Percentiles rank a stretch among this genome's conserved stretches.
Evolutionary conservation across 2,329 filamentous ascomycete genomes (phyloP).

Genomic region (Coniosporium tulheliwenetii): DNA sequence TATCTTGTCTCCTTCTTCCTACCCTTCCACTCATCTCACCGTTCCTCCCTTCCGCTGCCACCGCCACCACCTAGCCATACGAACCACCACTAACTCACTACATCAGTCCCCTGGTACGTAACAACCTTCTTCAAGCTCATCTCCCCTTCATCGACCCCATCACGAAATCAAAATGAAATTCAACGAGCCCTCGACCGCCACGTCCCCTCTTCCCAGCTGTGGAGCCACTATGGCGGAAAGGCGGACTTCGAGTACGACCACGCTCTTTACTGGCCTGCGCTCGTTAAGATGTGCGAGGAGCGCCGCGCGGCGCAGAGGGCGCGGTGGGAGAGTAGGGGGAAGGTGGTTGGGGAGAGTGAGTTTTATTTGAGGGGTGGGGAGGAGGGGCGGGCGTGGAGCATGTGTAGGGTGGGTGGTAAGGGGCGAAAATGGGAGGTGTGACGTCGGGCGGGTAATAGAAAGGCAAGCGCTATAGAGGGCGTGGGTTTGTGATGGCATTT

Average conservation of each 20-base stretch:
- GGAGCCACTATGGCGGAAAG: slow-evolving; percentile 62
- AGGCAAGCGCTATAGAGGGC: too few relatives aligned
- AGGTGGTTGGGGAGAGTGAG: slow-evolving; percentile 73
- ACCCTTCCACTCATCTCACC: slow-evolving; percentile 1
- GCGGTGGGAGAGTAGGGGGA: slow-evolving; percentile 69
- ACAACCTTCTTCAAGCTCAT: slow-evolving; percentile 93
- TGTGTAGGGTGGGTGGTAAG: not conserved
- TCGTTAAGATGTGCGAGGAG: slow-evolving; percentile 55
- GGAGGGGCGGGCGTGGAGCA: slow-evolving; percentile 5
- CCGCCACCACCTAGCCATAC: too few relatives aligned
- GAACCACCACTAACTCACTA: slow-evolving; percentile 6
- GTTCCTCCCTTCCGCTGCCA: slow-evolving; percentile 5
- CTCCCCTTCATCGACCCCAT: slow-evolving; percentile 87
- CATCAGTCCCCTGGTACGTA: slow-evolving; percentile 72
- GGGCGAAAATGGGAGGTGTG: too few relatives aligned
- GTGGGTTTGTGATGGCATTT: too few relatives aligned
- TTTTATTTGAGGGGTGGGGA: slow-evolving; percentile 65
- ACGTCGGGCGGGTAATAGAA: too few relatives aligned
- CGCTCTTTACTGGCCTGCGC: slow-evolving; percentile 70
- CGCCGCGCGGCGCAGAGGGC: slow-evolving; percentile 45
- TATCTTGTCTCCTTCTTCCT: not conserved
- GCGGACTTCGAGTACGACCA: slow-evolving; percentile 90
- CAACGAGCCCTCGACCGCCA: slow-evolving; percentile 81
- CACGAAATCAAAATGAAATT: slow-evolving; percentile 93
- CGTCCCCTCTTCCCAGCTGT: slow-evolving; percentile 68